Evolutionary conservation across 176 grass and related monocot genomes (phyloP), one percentile per base, ranked within the genome.

Genomic region (Urochloa ruziziensis): DNA sequence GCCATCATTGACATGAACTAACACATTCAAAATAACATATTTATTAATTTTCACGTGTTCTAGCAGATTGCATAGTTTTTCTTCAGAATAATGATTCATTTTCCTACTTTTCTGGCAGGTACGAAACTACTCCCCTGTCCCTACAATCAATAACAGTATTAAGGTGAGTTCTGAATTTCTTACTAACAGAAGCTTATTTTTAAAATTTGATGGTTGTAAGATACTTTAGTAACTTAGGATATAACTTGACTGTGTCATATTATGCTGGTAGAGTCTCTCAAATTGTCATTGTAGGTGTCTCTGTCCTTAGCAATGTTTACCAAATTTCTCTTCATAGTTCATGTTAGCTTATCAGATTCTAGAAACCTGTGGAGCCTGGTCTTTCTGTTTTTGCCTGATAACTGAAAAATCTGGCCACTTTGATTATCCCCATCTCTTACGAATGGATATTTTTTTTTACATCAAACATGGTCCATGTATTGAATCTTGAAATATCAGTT

Each of bases 121-220:
- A 17, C 83, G 86, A 73, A 97, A 97, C 80, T 97, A 94, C 73
- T 30, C 81, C 54, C 91, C 94, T 79, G 70, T 83, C 18, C 94
- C 94, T 71, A 97, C 94, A 77, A 97, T 97, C 62, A 97, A 97
- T 75, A 97, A 97, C 70, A 94, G 94, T 61, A 97, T 97, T 70
- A 97, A 97, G 94, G 92, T 94, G 51, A 71, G 77, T 76, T 78
- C 10, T 64, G 73, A 57, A 33, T 83, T 80, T 83, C 10, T 64
- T 73, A 42, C 51, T 73, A 57, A 33, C 28, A 46, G 34, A 39
- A 70, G 53, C 4, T 82, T 60, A 19, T 30, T 40, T 48, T 47
- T 17, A 16, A 4, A 54, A 19, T 66, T 75, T 75, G 21, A 75
- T 67, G 42, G 15, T 46, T 75, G 3, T 35, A 11, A 33, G 1